Evolutionary conservation across 352 stramenopile genomes (phyloP).

Genomic region (Pythium plurisporium): DNA sequence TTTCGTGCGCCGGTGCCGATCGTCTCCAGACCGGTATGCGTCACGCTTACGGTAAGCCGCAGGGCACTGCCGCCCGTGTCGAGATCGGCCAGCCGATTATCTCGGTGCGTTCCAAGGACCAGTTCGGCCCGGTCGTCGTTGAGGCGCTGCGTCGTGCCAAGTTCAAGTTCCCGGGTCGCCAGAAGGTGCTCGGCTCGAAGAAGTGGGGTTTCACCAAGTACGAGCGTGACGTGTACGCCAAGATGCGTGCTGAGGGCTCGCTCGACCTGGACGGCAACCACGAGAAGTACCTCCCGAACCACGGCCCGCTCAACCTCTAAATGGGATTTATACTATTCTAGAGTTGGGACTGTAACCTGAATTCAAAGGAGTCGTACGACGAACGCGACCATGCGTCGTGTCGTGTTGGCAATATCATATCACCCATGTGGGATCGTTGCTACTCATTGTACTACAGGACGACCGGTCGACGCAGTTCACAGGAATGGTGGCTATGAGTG

Average conservation of each 20-base stretch:
- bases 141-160: slow-evolving; percentile 98
- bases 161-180: slow-evolving; percentile 99
- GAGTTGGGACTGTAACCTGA: not conserved
- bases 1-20: slow-evolving; percentile 99
- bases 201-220: slow-evolving; percentile 94
- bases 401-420: not conserved
- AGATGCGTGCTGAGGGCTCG: slow-evolving; percentile 92
- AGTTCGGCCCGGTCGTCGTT: slow-evolving; percentile 90
- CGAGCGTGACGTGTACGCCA: slow-evolving; percentile 96
- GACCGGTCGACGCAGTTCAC: too few relatives aligned
- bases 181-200: slow-evolving; percentile 99
- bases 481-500: too few relatives aligned
- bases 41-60: slow-evolving; percentile 99
- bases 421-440: not conserved
- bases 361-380: slow-evolving; percentile 1
- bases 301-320: slow-evolving; percentile 69
- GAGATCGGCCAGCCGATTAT: slow-evolving; percentile 99
- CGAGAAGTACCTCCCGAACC: slow-evolving; percentile 95
- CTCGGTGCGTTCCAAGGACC: slow-evolving; percentile 96
- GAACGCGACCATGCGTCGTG: not conserved
- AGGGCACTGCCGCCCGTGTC: slow-evolving; percentile 96
- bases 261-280: slow-evolving; percentile 96
- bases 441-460: too few relatives aligned
- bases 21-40: slow-evolving; percentile 97
- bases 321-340: slow-evolving; percentile 6